Evolutionary conservation across 1,139 yeast genomes (phyloP).

Genomic region (Sugiyamaella novakii): DNA sequence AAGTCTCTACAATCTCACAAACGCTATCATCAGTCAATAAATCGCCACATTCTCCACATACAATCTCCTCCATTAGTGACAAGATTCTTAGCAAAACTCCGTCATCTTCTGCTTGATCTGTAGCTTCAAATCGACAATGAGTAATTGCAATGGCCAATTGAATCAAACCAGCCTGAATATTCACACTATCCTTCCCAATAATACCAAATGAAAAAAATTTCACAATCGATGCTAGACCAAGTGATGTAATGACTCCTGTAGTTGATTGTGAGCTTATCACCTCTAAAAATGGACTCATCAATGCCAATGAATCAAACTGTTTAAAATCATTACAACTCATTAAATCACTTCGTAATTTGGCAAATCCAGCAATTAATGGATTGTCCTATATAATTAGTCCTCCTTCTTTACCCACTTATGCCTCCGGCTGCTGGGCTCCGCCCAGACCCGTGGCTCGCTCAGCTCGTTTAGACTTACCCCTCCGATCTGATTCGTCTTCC

Average conservation of each 20-base stretch:
- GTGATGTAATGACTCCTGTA: slow-evolving; percentile 80
- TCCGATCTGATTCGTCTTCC: slow-evolving; percentile 20
- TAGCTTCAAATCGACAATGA: slow-evolving; percentile 94
- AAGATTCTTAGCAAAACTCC: slow-evolving; percentile 84
- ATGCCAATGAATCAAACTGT: slow-evolving; percentile 68
- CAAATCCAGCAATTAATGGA: slow-evolving; percentile 79
- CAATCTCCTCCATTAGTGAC: slow-evolving; percentile 67
- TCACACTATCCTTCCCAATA: slow-evolving; percentile 48
- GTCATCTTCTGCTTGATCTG: slow-evolving; percentile 91
- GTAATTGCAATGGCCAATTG: slow-evolving; percentile 77
- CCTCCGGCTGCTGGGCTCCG: slow-evolving; percentile 7
- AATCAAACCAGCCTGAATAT: slow-evolving; percentile 53
- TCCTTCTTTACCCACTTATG: too few relatives aligned
- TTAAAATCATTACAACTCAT: slow-evolving; percentile 56
- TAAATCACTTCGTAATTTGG: slow-evolving; percentile 73
- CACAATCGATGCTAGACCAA: slow-evolving; percentile 75
- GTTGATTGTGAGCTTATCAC: slow-evolving; percentile 86
- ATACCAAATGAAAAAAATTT: slow-evolving; percentile 69
- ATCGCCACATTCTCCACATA: slow-evolving; percentile 63
- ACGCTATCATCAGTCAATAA: slow-evolving; percentile 77
- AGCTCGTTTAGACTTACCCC: slow-evolving; percentile 19
- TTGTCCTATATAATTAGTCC: slow-evolving; percentile 44
- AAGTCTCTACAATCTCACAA: slow-evolving; percentile 88
- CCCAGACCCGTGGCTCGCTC: not conserved
- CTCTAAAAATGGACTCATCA: slow-evolving; percentile 82